Evolutionary conservation across 2,329 filamentous ascomycete genomes (phyloP), one percentile per base, ranked within the genome.

Genomic region (Plenodomus tracheiphilus): DNA sequence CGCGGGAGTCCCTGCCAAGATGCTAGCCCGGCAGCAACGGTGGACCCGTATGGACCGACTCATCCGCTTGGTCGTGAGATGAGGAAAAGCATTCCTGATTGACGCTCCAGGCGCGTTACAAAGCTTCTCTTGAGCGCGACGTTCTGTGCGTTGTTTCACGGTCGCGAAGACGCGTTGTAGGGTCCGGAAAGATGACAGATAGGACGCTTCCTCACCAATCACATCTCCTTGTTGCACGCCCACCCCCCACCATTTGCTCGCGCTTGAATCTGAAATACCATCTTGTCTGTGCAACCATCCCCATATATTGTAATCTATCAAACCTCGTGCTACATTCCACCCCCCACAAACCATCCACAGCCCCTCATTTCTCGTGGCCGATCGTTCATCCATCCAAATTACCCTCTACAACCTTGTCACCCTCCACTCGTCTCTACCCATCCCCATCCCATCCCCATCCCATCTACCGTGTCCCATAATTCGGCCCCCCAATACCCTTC

Each of bases 401-500:
- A n/a, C n/a, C n/a, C n/a, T n/a, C n/a, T n/a, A n/a, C n/a, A n/a
- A n/a, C n/a, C n/a, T n/a, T n/a, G n/a, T n/a, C n/a, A n/a, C n/a
- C n/a, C n/a, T n/a, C 28, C 4, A 11, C 35, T 39, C 22, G 21
- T 19, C 32, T 13, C 21, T 45, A 13, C 17, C 36, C 28, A 11
- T 30, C 36, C 22, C 18, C 16, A 22, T 25, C 38, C 42, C 11
- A 19, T 25, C 16, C 22, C 16, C 22, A 16, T 15, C 3, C 15
- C 21, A 13, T 43, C 45, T 51, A 56, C 22, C 44, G 46, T 25
- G 21, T 48, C 19, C 55, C 53, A 36, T 53, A 58, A 22, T 58
- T 54, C 38, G 51, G 46, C 18, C 56, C 54, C 36, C 54, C 49
- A 44, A 59, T 59, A 11, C 56, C 56, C 38, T 49, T 51, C 49